Evolutionary conservation across 331 rosid species (phyloP).

Genomic region (Rhamnella rubrinervis): DNA sequence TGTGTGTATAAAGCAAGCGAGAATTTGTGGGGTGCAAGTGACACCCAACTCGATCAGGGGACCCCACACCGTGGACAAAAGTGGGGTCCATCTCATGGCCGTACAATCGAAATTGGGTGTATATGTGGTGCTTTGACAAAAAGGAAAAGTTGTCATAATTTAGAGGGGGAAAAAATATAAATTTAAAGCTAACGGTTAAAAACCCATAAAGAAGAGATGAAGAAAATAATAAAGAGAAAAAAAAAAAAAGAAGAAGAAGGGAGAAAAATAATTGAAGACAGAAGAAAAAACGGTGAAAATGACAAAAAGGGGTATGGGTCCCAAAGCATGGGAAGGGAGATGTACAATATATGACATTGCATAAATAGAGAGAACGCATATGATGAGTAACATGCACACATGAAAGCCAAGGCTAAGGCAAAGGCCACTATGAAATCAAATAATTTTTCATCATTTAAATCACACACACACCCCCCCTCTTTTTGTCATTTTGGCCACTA

Average conservation of each 20-base stretch:
- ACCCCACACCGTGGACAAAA: conserved; percentile 11
- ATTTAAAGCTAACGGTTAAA: background rate
- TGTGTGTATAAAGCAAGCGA: background rate
- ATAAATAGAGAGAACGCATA: conserved; percentile 4
- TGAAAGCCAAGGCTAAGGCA: conserved; percentile 37
- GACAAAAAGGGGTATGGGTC: conserved; percentile 33
- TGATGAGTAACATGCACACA: conserved; percentile 39
- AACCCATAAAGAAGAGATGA: background rate
- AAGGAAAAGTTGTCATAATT: conserved; percentile 17
- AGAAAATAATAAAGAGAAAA: background rate
- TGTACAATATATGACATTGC: background rate
- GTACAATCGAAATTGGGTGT: conserved; percentile 34
- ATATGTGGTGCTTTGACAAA: conserved; percentile 33
- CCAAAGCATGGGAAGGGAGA: conserved; percentile 11
- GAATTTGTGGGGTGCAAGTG: background rate
- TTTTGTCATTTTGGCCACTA: conserved; percentile 46
- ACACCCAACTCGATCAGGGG: conserved; percentile 6
- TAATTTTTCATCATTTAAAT: conserved; percentile 37
- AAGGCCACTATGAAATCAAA: conserved; percentile 36
- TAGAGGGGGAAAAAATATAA: background rate
- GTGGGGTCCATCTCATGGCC: conserved; percentile 19
- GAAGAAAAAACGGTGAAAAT: conserved; percentile 16
- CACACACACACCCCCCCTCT: conserved; percentile 14
- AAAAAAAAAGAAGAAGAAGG: background rate
- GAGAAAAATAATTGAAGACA: conserved; percentile 18